Evolutionary conservation across 2,329 filamentous ascomycete genomes (phyloP).

Genomic region (Coleophoma crateriformis): DNA sequence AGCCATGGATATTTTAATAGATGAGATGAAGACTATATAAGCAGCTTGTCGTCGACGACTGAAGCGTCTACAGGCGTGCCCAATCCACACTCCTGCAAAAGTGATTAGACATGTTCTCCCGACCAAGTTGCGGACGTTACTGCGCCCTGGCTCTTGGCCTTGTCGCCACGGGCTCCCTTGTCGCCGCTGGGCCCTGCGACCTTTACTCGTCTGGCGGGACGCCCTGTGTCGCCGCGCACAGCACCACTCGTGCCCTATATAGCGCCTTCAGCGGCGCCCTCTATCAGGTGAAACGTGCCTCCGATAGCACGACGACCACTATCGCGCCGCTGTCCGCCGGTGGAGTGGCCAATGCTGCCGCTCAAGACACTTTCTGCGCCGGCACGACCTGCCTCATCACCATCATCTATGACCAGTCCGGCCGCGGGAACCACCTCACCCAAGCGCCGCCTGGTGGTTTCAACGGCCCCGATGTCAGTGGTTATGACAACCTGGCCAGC

Average conservation of each 20-base stretch:
- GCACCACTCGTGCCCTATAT: conserved; percentile 60
- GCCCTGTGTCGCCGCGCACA: conserved; percentile 60
- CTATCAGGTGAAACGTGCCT: conserved; percentile 55
- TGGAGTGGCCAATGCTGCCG: conserved; percentile 54
- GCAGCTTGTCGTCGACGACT: not conserved
- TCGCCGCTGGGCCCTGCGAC: conserved; percentile 52
- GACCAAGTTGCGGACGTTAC: conserved; percentile 19
- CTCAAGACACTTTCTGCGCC: conserved; percentile 57
- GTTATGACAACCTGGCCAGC: conserved; percentile 54
- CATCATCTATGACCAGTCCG: conserved; percentile 62
- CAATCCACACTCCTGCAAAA: conserved; percentile 6
- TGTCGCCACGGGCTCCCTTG: conserved; percentile 32
- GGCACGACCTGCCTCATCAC: conserved; percentile 57
- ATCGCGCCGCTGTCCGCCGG: conserved; percentile 44
- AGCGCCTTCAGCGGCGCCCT: conserved; percentile 44
- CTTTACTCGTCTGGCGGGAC: conserved; percentile 53
- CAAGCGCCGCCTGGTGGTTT: conserved; percentile 55
- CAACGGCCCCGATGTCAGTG: conserved; percentile 46
- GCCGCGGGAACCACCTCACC: conserved; percentile 54
- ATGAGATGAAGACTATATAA: conserved; percentile 6
- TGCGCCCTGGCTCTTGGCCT: conserved; percentile 24
- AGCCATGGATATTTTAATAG: conserved; percentile 5
- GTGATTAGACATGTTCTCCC: conserved; percentile 26
- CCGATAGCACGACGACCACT: conserved; percentile 33
- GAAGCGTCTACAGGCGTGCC: not conserved